Evolutionary conservation across 2,329 filamentous ascomycete species (phyloP).

Genomic region (Epichloe baconii): DNA sequence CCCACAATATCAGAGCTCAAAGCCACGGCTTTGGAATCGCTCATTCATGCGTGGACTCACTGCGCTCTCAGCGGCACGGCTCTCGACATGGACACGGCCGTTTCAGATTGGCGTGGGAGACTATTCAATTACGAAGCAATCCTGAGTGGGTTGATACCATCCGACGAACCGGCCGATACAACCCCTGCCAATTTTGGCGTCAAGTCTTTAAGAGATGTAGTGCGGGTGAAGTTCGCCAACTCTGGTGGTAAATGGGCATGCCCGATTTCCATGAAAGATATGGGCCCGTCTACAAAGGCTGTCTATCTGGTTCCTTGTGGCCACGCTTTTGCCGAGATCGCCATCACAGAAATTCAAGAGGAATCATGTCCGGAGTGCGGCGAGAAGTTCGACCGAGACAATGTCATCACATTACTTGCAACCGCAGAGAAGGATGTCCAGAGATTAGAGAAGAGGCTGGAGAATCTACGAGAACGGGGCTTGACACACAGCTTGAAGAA

Average conservation of each 20-base stretch:
- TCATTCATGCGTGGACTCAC: conserved; percentile 74
- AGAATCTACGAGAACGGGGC: conserved; percentile 55
- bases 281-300: conserved; percentile 66
- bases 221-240: conserved; percentile 62
- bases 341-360: conserved; percentile 67
- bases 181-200: conserved; percentile 45
- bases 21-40: conserved; percentile 72
- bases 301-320: conserved; percentile 92
- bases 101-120: conserved; percentile 71
- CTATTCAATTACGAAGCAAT: conserved; percentile 94
- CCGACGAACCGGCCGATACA: conserved; percentile 41
- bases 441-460: conserved; percentile 50
- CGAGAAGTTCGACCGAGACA: conserved; percentile 54
- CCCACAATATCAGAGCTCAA: conserved; percentile 79
- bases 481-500: conserved; percentile 86
- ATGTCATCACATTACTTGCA: conserved; percentile 75
- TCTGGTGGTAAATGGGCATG: conserved; percentile 56
- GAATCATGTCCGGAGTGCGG: conserved; percentile 59
- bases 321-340: conserved; percentile 81
- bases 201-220: conserved; percentile 71
- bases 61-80: conserved; percentile 75
- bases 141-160: conserved; percentile 45
- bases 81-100: conserved; percentile 56
- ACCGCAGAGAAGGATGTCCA: conserved; percentile 57
- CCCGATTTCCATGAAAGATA: conserved; percentile 72